These are phyloP conservation scores for Starmerella tilneyi DNA, from an alignment of 805 yeast genomes.

Conservation along the genomic window DNA sequence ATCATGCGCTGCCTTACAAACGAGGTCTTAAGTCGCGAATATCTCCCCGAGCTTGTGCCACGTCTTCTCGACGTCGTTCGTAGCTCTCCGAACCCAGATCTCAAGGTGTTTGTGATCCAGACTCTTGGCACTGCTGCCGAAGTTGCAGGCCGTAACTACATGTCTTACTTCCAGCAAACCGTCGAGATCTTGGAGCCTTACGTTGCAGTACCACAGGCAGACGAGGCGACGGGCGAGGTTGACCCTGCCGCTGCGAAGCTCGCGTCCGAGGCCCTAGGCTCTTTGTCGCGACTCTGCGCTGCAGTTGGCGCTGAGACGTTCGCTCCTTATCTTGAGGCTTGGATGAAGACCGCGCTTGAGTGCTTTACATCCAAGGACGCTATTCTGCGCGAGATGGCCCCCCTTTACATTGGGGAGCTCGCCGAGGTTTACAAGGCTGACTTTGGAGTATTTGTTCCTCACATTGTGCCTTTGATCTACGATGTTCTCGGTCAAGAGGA, in stretches of 20 bases:
- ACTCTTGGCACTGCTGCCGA: conserved; percentile 96
- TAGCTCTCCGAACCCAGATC: conserved; percentile 45
- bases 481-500: conserved; percentile 80
- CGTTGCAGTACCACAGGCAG: conserved; percentile 47
- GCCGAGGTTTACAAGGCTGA: conserved; percentile 91
- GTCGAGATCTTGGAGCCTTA: conserved; percentile 73
- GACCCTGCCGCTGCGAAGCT: conserved; percentile 56
- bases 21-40: conserved; percentile 64
- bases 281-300: conserved; percentile 86
- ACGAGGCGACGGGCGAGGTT: conserved; percentile 69
- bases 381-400: conserved; percentile 88
- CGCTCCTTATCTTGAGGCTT: conserved; percentile 73
- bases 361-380: conserved; percentile 69
- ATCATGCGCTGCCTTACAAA: conserved; percentile 82
- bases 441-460: conserved; percentile 74
- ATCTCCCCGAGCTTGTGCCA: conserved; percentile 82
- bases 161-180: conserved; percentile 76
- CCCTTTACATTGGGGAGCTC: conserved; percentile 83
- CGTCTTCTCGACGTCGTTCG: conserved; percentile 76
- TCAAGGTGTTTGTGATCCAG: conserved; percentile 62
- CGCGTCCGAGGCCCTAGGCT: conserved; percentile 85
- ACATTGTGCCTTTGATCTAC: conserved; percentile 73
- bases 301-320: conserved; percentile 92
- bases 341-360: conserved; percentile 76
- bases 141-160: conserved; percentile 80